A percentile compares a stretch with the other conserved stretches of the same genome.
These are phyloP conservation scores for Lolium perenne DNA, from an alignment of 176 grass and related monocot species.

Conservation along the genomic window DNA sequence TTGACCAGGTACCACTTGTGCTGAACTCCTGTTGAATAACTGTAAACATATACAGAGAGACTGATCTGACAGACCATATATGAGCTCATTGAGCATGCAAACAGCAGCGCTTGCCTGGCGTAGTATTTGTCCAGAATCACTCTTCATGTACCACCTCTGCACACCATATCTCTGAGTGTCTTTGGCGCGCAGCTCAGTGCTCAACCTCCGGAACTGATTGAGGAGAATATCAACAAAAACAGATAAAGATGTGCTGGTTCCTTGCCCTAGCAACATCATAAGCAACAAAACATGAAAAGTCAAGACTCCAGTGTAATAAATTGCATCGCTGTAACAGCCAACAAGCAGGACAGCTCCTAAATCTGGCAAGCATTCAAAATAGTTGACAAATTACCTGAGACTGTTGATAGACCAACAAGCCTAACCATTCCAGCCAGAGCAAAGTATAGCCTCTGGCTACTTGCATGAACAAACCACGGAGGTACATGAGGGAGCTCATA, in stretches of 20 bases:
- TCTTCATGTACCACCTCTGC: constrained; percentile 58
- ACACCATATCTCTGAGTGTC: constrained; percentile 56
- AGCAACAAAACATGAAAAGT: constrained; percentile 38
- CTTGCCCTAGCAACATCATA: constrained; percentile 59
- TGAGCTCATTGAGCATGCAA: constrained; percentile 97
- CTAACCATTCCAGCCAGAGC: constrained; percentile 85
- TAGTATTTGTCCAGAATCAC: constrained; percentile 63
- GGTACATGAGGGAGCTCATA: constrained; percentile 83
- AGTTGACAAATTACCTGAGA: constrained; percentile 54
- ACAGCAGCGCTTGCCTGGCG: constrained; percentile 73
- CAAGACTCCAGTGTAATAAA: constrained; percentile 21
- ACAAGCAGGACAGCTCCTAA: constrained; percentile 30
- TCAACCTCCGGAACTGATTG: constrained; percentile 77
- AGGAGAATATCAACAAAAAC: constrained; percentile 86
- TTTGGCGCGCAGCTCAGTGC: constrained; percentile 61
- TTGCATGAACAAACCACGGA: constrained; percentile 77
- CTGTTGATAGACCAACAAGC: constrained; percentile 78
- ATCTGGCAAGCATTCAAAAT: constrained; percentile 31
- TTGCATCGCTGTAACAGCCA: constrained; percentile 15
- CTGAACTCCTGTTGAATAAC: constrained; percentile 58
- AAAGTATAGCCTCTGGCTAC: constrained; percentile 74
- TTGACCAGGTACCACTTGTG: constrained; percentile 41
- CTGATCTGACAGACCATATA: constrained; percentile 85
- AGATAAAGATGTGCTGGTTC: constrained; percentile 56
- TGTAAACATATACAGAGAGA: constrained; percentile 65